A percentile compares a stretch with the other conserved stretches of the same genome.
Evolutionary conservation across 2,329 filamentous ascomycete genomes (phyloP).

Genomic region (Cercospora nicotianae): DNA sequence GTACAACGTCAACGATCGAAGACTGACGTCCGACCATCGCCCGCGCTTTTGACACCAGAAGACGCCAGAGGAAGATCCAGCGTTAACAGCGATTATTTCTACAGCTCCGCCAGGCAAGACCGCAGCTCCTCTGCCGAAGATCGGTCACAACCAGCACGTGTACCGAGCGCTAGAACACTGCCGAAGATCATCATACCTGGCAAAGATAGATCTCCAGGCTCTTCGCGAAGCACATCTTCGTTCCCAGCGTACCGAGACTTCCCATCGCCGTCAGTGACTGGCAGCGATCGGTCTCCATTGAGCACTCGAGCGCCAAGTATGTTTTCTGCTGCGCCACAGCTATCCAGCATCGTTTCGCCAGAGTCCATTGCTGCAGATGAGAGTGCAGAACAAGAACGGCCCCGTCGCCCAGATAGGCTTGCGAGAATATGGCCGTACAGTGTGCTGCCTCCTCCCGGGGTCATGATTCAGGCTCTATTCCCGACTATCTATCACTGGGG

Average conservation of each 20-base stretch:
- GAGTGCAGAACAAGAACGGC: constrained; percentile 28
- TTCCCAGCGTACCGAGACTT: constrained; percentile 66
- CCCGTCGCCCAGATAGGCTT: constrained; percentile 34
- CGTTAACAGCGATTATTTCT: constrained; percentile 19
- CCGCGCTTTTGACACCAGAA: constrained; percentile 22
- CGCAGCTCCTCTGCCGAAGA: constrained; percentile 21
- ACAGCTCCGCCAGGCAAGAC: constrained; percentile 16
- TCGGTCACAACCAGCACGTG: constrained; percentile 25
- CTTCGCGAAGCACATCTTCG: constrained; percentile 53
- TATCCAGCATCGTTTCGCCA: constrained; percentile 23
- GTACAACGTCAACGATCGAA: constrained; percentile 16
- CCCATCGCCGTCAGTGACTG: constrained; percentile 46
- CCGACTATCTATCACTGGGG: constrained; percentile 82
- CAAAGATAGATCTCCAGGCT: constrained; percentile 36
- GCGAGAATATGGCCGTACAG: constrained; percentile 79
- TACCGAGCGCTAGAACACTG: constrained; percentile 38
- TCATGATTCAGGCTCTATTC: constrained; percentile 74
- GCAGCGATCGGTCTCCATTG: constrained; percentile 24
- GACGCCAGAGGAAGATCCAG: constrained; percentile 11
- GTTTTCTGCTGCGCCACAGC: constrained; percentile 49
- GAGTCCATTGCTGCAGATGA: constrained; percentile 41
- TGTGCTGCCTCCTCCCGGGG: constrained; percentile 68
- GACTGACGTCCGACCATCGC: constrained; percentile 13
- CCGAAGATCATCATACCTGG: constrained; percentile 47
- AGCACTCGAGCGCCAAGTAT: constrained; percentile 53